Evolutionary conservation across 352 stramenopile genomes (phyloP), one percentile per base, ranked within the genome.

Genomic region (Albugo candida): DNA sequence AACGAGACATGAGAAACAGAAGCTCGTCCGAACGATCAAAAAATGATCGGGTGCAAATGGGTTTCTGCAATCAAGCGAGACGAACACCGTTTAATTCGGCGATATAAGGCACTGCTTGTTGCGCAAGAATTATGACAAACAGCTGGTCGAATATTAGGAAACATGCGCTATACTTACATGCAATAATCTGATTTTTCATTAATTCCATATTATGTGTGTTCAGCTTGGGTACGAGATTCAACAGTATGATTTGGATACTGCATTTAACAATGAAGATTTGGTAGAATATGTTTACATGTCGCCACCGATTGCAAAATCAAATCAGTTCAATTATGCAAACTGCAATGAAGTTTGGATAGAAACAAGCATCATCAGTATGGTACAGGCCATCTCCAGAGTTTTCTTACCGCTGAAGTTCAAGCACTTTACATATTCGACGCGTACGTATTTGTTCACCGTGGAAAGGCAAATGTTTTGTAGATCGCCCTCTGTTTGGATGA

Each of bases 351-450:
- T 34, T 8, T 43, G 58, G 51, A 0, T 31, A 55, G 3, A 54
- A 56, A 27, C 41, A 63, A 18, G 55, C 47, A 0, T 51, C 52
- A 13, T 51, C 19, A 3, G 56, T 52, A 17, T 67, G 52, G 55
- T 48, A 63, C 24, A 56, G 38, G 60, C 40, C 0, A 57, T 65
- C n/a, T 39, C 56, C 35, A 0, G 1, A 2, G 42, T 55, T 0
- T 55, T 65, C 18, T 1, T 54, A 17, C 17, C 21, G 20, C 52
- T 50, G 11, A 51, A 37, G 1, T 66, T 56, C 11, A 1, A 19
- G 3, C 55, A 48, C 8, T n/a, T n/a, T 54, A 46, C 19, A 37
- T 41, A 13, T 49, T 18, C 0, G 51, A 63, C 11, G 31, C 57
- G 13, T 63, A 54, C 24, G 36, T 61, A 11, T 61, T 59, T 12